phyloP scores from a whole-genome alignment of 805 yeast genomes.

The Torulaspora franciscae region DNA sequence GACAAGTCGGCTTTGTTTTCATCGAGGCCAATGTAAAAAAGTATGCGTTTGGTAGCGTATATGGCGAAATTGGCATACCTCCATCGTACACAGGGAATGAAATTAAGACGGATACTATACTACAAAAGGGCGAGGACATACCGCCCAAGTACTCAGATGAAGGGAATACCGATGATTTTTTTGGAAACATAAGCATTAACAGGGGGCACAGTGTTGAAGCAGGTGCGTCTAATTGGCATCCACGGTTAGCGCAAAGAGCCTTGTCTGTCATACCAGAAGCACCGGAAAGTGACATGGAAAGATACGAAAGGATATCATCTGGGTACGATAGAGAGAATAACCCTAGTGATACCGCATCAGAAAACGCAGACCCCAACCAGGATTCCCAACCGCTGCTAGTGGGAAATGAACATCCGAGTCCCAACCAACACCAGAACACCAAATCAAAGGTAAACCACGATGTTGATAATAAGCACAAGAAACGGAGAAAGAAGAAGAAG shows the following conservation, averaged over 20 bases:
- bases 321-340: constrained; percentile 33
- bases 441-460: background rate
- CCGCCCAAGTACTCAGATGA: constrained; percentile 67
- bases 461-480: constrained; percentile 11
- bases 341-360: constrained; percentile 14
- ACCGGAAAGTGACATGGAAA: constrained; percentile 8
- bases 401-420: background rate
- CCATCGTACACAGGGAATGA: constrained; percentile 42
- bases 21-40: constrained; percentile 81
- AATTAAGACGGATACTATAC: constrained; percentile 44
- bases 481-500: constrained; percentile 20
- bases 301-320: constrained; percentile 36
- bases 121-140: constrained; percentile 67
- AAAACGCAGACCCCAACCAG: background rate
- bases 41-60: constrained; percentile 62
- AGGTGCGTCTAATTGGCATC: constrained; percentile 1
- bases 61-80: constrained; percentile 43
- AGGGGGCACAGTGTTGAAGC: constrained; percentile 10
- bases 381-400: background rate
- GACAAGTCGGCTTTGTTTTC: constrained; percentile 73
- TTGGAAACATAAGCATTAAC: constrained; percentile 35
- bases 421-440: background rate
- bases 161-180: constrained; percentile 39
- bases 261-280: constrained; percentile 7
- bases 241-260: background rate